Base-by-base conservation (phyloP, 352 stramenopile species). In the Phytopythium helicoides region DNA sequence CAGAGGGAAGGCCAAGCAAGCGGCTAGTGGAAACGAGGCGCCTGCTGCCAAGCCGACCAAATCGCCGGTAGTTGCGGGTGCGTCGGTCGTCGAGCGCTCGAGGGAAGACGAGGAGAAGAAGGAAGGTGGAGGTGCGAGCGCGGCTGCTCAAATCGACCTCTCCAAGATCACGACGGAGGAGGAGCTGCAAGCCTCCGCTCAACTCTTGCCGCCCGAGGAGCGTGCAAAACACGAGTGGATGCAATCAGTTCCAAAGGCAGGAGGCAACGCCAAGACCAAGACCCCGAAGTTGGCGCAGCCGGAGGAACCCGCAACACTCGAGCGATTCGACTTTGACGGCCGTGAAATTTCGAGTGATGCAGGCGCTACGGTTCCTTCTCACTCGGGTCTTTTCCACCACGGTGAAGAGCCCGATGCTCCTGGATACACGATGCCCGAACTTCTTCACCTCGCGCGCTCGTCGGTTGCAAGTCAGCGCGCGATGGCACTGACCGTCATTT, bases 151-250 rank as follows among this genome's bases (percentile, higher is more conserved):
- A 6, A 73, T 81, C n/a, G 67, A 74, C 42, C 44, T 89, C 38
- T 62, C 70, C 11, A 64, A 62, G 4, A 84, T 92, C 33, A 60
- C 71, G 53, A 92, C 61, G 2, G 84, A 94, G 39, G 74, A 85
- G 23, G 68, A 92, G 16, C 54, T 94, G 8, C 58, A 72, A 18
- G 56, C 59, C 15, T 70, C 81, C 25, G 45, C 68, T 1, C 59
- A 76, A 33, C 41, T 70, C 14, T 54, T 94, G 15, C 74, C 84
- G 0, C 42, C 68, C 0, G 84, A 94, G 49, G 81, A 94, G 51
- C 71, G 81, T 1, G 74, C 75, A 16, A 94, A 94, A 53, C 66
- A 89, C 44, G 74, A 78, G 47, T 94, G 84, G 84, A 94, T 89
- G 46, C 62, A 77, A 34, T 58, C 56, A 0, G 50, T 68, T 1